These are phyloP conservation scores for Nepenthes mirabilis DNA, from an alignment of 148 eudicot species.

Conservation along the genomic window DNA sequence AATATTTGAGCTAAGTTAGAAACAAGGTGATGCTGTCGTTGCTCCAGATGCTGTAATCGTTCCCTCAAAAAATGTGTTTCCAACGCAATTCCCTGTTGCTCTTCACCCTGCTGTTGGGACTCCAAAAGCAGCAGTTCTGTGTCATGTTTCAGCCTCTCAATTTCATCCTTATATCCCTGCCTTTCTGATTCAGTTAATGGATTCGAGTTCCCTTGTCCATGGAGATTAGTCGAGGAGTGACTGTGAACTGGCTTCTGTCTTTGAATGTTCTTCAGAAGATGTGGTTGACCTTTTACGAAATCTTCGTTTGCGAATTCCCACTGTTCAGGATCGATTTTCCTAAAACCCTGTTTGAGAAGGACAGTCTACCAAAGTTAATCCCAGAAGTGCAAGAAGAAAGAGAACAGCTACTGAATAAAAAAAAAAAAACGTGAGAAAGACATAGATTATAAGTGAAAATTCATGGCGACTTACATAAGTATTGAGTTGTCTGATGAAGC, in stretches of 20 bases:
- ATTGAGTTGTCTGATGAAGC: constrained; percentile 85
- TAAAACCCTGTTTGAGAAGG: constrained; percentile 52
- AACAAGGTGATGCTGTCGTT: constrained; percentile 29
- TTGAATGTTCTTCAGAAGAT: constrained; percentile 68
- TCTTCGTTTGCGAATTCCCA: constrained; percentile 95
- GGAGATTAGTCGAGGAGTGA: constrained; percentile 49
- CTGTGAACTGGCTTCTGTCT: constrained; percentile 90
- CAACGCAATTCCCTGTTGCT: constrained; percentile 26
- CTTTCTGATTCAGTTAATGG: constrained; percentile 58
- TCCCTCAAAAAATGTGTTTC: constrained; percentile 32
- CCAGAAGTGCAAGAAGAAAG: neutral
- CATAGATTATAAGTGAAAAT: neutral
- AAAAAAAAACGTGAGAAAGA: neutral
- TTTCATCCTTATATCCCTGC: constrained; percentile 41
- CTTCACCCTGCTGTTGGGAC: constrained; percentile 36
- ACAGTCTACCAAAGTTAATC: too few species aligned
- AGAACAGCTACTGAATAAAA: neutral
- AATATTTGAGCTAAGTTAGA: constrained; percentile 34
- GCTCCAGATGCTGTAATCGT: constrained; percentile 35
- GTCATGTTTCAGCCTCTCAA: constrained; percentile 43
- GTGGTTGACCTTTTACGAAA: constrained; percentile 71
- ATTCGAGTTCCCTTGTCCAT: constrained; percentile 31
- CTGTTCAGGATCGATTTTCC: constrained; percentile 84
- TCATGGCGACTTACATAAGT: constrained; percentile 54
- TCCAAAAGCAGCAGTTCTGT: constrained; percentile 38